A percentile compares a stretch with the other conserved stretches of the same genome.
These are phyloP conservation scores for Tolypocladium capitatum DNA, from an alignment of 2,329 filamentous ascomycete species.

Conservation along the genomic window DNA sequence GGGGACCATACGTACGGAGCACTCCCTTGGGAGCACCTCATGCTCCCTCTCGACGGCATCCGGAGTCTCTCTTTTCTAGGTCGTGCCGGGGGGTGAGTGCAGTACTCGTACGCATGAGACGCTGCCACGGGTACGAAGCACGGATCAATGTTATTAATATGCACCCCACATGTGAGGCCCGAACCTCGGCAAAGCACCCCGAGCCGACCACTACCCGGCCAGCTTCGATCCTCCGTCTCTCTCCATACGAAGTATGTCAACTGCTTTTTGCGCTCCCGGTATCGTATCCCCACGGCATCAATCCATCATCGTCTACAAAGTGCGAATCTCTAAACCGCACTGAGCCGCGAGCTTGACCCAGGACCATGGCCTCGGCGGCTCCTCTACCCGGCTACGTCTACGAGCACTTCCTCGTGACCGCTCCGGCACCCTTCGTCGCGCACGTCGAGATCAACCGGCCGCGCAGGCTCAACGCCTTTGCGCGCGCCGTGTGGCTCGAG, in stretches of 20 bases:
- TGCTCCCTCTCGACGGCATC: too few species aligned
- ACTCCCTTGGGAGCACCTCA: too few species aligned
- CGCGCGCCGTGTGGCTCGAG: conserved; percentile 76
- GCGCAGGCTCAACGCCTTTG: conserved; percentile 78
- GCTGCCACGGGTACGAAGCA: neutral
- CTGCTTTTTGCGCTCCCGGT: neutral
- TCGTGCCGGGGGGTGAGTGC: too few species aligned
- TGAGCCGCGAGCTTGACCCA: too few species aligned
- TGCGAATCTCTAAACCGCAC: neutral
- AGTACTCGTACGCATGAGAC: too few species aligned
- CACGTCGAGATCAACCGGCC: conserved; percentile 87
- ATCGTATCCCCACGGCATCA: too few species aligned
- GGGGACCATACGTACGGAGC: too few species aligned
- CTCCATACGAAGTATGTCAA: too few species aligned
- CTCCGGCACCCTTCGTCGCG: conserved; percentile 60
- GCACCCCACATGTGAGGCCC: neutral
- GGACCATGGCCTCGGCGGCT: conserved; percentile 3
- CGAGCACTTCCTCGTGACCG: conserved; percentile 61
- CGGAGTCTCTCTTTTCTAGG: too few species aligned
- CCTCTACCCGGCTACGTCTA: conserved; percentile 31
- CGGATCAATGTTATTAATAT: too few species aligned
- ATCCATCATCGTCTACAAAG: neutral
- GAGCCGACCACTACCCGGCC: neutral
- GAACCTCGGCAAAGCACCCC: conserved; percentile 1
- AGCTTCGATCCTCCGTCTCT: neutral